phyloP scores from a whole-genome alignment of 176 grass and related monocot genomes.

The Aechmea fasciata region DNA sequence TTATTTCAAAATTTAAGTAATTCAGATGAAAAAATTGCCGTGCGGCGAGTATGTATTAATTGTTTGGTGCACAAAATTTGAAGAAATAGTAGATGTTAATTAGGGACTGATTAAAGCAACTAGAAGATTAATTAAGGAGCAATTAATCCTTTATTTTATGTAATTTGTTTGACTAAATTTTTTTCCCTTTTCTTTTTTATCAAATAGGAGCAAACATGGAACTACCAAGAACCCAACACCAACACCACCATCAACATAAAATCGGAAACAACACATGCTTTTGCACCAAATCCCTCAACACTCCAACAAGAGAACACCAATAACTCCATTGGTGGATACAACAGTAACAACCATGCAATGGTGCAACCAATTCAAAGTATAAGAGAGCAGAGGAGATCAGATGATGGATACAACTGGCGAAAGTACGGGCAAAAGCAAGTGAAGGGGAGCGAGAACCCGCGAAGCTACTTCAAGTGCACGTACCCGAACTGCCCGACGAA shows the following conservation, averaged over 20 bases:
- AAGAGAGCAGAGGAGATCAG: slow-evolving; percentile 12
- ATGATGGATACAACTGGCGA: slow-evolving; percentile 36
- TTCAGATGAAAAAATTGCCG: background rate
- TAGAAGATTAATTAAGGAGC: no score
- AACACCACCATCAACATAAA: slow-evolving; percentile 2
- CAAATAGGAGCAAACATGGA: slow-evolving; percentile 21
- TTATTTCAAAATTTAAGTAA: background rate
- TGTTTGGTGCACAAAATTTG: no score
- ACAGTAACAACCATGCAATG: slow-evolving; percentile 1
- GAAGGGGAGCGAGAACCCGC: slow-evolving; percentile 39
- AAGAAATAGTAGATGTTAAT: no score
- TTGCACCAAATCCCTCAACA: background rate
- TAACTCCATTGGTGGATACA: background rate
- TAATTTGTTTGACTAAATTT: no score
- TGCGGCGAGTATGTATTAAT: background rate
- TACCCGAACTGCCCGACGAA: slow-evolving; percentile 26
- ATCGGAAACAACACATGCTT: background rate
- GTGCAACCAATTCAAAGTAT: slow-evolving; percentile 9
- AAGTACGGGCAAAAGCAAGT: slow-evolving; percentile 43
- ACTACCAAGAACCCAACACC: slow-evolving; percentile 9
- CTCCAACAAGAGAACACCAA: background rate
- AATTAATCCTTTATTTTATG: no score
- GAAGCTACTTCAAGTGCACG: slow-evolving; percentile 40
- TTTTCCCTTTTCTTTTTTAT: background rate
- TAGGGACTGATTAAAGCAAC: no score